Percentiles rank a stretch among this genome's conserved stretches.
These are phyloP conservation scores for Leishmania guyanensis DNA, from an alignment of 208 protist genomes.

Conservation along the genomic window DNA sequence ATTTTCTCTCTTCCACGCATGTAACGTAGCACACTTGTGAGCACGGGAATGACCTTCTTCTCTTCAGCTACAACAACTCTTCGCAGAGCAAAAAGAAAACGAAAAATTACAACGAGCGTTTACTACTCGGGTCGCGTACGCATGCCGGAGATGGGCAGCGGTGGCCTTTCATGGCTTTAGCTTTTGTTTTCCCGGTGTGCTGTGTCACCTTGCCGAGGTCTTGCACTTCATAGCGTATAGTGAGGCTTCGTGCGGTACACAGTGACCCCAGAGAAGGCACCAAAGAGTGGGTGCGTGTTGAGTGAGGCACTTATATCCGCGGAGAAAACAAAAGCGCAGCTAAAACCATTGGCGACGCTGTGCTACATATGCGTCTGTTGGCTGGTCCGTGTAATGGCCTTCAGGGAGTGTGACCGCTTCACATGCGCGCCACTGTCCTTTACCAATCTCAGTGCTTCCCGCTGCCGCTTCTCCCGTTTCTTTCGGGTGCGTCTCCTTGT, in stretches of 20 bases:
- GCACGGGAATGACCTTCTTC: neutral
- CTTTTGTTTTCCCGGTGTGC: neutral
- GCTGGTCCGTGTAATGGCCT: neutral
- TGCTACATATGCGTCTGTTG: too few species aligned
- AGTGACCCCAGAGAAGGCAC: neutral
- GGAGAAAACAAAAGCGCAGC: too few species aligned
- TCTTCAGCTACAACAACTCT: too few species aligned
- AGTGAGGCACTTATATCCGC: neutral
- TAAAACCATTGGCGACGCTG: neutral
- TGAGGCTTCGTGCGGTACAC: neutral
- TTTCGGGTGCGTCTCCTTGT: neutral
- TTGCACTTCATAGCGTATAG: neutral
- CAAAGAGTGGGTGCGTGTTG: too few species aligned
- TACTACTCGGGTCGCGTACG: too few species aligned
- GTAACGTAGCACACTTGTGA: neutral
- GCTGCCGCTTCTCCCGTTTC: neutral
- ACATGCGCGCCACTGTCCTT: neutral
- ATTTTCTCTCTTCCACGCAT: neutral
- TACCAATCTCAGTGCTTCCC: too few species aligned
- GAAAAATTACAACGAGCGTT: neutral
- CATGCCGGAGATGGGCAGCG: neutral
- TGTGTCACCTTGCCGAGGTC: neutral
- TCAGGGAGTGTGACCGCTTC: neutral
- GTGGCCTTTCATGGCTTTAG: neutral
- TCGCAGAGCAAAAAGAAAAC: neutral